Evolutionary conservation across 2,329 filamentous ascomycete genomes (phyloP).

Genomic region (Chrysoporthe austroafricana): DNA sequence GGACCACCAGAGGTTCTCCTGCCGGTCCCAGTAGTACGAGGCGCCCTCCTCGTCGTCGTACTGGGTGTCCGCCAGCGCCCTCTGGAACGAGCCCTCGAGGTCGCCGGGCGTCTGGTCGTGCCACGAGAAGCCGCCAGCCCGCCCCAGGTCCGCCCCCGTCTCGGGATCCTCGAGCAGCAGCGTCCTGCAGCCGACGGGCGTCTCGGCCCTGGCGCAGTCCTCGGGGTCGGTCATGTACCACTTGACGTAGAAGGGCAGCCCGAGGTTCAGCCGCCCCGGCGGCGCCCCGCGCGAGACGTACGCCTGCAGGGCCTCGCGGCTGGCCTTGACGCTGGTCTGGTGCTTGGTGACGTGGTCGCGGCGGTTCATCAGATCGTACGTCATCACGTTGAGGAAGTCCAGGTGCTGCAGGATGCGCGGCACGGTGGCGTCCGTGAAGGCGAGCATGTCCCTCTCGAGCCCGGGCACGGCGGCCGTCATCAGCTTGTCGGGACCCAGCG

Average conservation of each 20-base stretch:
- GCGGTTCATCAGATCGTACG: constrained; percentile 73
- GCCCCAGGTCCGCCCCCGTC: constrained; percentile 62
- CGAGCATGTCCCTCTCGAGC: constrained; percentile 66
- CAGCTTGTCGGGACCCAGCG: constrained; percentile 60
- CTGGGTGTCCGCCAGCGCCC: constrained; percentile 54
- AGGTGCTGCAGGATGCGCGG: constrained; percentile 62
- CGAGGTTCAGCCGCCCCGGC: constrained; percentile 62
- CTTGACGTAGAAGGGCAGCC: constrained; percentile 72
- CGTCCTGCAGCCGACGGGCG: constrained; percentile 62
- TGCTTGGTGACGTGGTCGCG: constrained; percentile 69
- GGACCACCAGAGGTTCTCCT: constrained; percentile 69
- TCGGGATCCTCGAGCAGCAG: constrained; percentile 61
- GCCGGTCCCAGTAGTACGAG: constrained; percentile 68
- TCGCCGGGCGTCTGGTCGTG: constrained; percentile 57
- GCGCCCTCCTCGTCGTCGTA: constrained; percentile 65
- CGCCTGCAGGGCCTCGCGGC: constrained; percentile 57
- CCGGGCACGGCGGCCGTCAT: constrained; percentile 72
- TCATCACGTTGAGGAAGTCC: constrained; percentile 63
- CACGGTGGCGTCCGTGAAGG: constrained; percentile 60
- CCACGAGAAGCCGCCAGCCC: constrained; percentile 60
- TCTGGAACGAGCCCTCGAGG: constrained; percentile 59
- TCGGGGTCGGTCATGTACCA: constrained; percentile 62
- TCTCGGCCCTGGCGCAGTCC: constrained; percentile 46
- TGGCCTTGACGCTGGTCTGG: constrained; percentile 62
- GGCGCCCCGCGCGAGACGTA: constrained; percentile 63